A percentile compares a stretch with the other conserved stretches of the same genome.
Conservation (phyloP, 1,139 yeast species). For the Suhomyces atakaporum region DNA sequence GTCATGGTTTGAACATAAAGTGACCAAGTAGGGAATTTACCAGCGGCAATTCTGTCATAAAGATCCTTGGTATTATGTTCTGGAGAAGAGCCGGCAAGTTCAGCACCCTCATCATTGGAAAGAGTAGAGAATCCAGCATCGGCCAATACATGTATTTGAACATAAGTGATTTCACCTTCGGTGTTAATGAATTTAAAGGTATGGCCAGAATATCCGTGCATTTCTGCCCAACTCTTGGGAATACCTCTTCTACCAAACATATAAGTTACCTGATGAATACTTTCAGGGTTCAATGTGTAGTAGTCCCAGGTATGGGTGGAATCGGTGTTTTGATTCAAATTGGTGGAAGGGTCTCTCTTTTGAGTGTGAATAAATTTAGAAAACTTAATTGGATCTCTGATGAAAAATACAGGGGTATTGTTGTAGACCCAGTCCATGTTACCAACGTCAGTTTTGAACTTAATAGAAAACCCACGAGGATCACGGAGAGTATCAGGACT, state of each 20-base stretch:
- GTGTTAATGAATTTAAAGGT: conserved; percentile 68
- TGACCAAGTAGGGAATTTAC: conserved; percentile 65
- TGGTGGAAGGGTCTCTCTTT: conserved; percentile 78
- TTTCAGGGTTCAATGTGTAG: conserved; percentile 59
- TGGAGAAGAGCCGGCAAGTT: conserved; percentile 61
- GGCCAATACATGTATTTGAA: conserved; percentile 61
- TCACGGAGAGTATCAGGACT: conserved; percentile 60
- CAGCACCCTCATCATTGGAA: conserved; percentile 59
- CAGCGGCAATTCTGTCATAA: conserved; percentile 60
- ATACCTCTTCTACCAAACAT: conserved; percentile 71
- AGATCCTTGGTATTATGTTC: conserved; percentile 67
- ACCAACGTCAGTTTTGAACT: conserved; percentile 60
- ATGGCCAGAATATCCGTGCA: conserved; percentile 76
- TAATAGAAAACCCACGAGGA: conserved; percentile 60
- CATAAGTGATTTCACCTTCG: conserved; percentile 66
- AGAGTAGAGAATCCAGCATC: conserved; percentile 63
- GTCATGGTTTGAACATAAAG: conserved; percentile 69
- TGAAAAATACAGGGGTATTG: conserved; percentile 60
- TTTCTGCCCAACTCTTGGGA: conserved; percentile 62
- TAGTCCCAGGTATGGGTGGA: conserved; percentile 74
- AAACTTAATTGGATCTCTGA: conserved; percentile 61
- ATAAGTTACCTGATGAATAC: conserved; percentile 63
- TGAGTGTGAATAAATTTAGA: conserved; percentile 63
- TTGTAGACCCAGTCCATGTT: conserved; percentile 64
- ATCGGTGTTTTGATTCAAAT: conserved; percentile 60